Percentiles rank a stretch among this genome's conserved stretches.
Conservation (phyloP, 345 rosid species). For the Dipteronia dyeriana region DNA sequence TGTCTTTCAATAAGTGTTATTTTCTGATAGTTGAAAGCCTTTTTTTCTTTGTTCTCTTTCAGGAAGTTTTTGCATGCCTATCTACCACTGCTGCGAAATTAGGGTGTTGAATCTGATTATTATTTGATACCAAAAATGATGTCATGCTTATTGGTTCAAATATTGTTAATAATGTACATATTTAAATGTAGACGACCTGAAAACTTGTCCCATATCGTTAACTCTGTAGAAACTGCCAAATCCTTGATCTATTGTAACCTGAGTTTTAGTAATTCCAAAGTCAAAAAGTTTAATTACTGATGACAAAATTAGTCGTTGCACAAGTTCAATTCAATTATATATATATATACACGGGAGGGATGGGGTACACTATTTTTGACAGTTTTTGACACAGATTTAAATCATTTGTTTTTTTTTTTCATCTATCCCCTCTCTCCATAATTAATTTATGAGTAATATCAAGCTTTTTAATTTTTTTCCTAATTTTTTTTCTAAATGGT, state of each 20-base stretch:
- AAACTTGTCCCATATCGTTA: background rate
- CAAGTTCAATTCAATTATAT: no score
- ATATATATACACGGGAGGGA: no score
- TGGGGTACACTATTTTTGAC: no score
- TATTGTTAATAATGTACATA: slow-evolving; percentile 2
- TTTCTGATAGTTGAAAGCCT: background rate
- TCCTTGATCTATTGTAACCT: background rate
- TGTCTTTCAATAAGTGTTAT: no score
- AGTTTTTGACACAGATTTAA: no score
- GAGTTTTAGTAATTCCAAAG: background rate
- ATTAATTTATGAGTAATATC: no score
- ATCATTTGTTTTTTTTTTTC: no score
- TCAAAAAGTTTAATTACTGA: no score
- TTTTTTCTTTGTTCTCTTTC: background rate
- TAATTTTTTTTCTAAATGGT: no score
- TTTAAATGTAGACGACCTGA: background rate
- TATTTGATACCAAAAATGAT: background rate
- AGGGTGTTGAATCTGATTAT: background rate
- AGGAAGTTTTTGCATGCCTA: background rate
- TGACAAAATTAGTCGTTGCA: no score
- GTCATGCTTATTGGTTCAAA: background rate
- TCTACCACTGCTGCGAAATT: background rate
- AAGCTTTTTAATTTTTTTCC: no score
- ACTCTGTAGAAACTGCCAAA: background rate
- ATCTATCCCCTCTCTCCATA: no score